These are phyloP conservation scores for Carex kokanica DNA, from an alignment of 176 grass and related monocot species.

Conservation along the genomic window DNA sequence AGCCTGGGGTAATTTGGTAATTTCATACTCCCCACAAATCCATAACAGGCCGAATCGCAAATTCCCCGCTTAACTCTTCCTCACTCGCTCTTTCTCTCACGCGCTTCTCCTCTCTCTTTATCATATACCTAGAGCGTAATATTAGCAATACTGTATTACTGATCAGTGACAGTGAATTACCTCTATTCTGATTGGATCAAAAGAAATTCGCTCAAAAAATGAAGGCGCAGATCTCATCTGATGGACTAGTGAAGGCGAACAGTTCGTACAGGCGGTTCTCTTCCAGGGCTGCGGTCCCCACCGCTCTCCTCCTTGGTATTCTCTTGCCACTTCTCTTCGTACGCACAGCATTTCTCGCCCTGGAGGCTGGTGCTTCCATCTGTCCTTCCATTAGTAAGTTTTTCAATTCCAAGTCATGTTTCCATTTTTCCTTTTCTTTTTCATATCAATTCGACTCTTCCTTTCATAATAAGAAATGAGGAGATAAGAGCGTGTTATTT, in stretches of 20 bases:
- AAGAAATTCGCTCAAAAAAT: constrained; percentile 30
- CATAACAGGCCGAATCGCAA: background rate
- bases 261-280: constrained; percentile 29
- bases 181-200: background rate
- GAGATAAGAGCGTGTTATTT: background rate
- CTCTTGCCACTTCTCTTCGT: constrained; percentile 60
- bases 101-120: background rate
- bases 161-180: background rate
- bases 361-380: constrained; percentile 66
- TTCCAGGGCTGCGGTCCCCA: constrained; percentile 41
- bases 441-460: background rate
- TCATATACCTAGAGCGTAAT: too few species aligned
- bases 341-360: constrained; percentile 61
- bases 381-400: constrained; percentile 47
- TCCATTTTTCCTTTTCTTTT: background rate
- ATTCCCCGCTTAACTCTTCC: background rate
- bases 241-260: constrained; percentile 31
- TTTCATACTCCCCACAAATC: background rate
- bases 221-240: constrained; percentile 40
- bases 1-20: background rate
- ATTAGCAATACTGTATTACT: background rate
- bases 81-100: background rate
- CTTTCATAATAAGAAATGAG: background rate
- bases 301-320: constrained; percentile 60
- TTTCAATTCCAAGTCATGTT: background rate